These are phyloP conservation scores for Ogataea methanolica DNA, from an alignment of 805 yeast species.

Conservation along the genomic window DNA sequence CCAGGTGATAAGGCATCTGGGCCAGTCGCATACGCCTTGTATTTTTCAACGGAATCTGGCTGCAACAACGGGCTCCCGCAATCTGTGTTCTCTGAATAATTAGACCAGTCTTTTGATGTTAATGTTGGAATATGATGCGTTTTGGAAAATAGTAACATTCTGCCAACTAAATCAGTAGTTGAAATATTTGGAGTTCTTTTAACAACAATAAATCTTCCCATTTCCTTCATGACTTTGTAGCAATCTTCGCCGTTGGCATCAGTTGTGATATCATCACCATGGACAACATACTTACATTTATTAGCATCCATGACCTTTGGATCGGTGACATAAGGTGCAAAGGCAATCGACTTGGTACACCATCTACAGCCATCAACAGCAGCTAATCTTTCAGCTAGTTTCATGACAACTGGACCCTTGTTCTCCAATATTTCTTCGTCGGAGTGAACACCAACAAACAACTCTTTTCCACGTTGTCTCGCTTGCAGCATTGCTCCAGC, in stretches of 20 bases:
- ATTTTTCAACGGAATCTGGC: slow-evolving; percentile 38
- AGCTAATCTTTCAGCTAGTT: slow-evolving; percentile 65
- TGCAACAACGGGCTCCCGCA: slow-evolving; percentile 17
- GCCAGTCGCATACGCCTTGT: slow-evolving; percentile 55
- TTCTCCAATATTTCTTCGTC: slow-evolving; percentile 80
- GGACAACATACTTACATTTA: slow-evolving; percentile 88
- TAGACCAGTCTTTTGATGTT: slow-evolving; percentile 20
- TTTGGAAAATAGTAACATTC: slow-evolving; percentile 66
- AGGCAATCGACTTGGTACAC: slow-evolving; percentile 65
- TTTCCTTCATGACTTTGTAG: slow-evolving; percentile 74
- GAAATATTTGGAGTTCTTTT: slow-evolving; percentile 91
- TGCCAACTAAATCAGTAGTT: slow-evolving; percentile 90
- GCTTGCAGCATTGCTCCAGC: slow-evolving; percentile 97
- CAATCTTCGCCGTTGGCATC: slow-evolving; percentile 96
- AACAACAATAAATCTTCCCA: slow-evolving; percentile 86
- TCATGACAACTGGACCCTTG: slow-evolving; percentile 96
- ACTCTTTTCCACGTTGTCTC: slow-evolving; percentile 68
- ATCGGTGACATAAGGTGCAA: slow-evolving; percentile 92
- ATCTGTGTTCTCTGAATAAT: slow-evolving; percentile 1
- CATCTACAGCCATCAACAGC: slow-evolving; percentile 91
- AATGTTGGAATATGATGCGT: slow-evolving; percentile 49
- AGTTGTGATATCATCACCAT: slow-evolving; percentile 96
- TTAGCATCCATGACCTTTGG: slow-evolving; percentile 71
- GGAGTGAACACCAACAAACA: slow-evolving; percentile 85
- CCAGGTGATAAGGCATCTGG: slow-evolving; percentile 55